Conservation (phyloP, 176 grass and related monocot genomes). For the Dactylis glomerata region DNA sequence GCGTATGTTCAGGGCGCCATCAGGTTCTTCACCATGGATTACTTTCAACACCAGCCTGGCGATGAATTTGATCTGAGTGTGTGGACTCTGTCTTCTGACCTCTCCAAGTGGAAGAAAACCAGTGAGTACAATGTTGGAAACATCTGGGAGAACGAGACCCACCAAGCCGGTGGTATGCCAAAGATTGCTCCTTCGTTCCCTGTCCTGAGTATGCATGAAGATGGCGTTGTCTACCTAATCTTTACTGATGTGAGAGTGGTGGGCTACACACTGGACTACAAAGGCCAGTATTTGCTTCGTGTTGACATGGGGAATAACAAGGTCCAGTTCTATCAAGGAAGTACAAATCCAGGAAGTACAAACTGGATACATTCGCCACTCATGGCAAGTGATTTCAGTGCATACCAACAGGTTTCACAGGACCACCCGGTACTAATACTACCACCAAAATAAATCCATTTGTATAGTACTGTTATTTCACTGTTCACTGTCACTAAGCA, state of each 20-base stretch:
- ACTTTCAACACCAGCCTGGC: neutral
- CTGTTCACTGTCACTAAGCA: neutral
- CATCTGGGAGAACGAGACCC: neutral
- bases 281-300: neutral
- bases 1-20: neutral
- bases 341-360: neutral
- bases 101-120: neutral
- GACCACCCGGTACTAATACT: neutral
- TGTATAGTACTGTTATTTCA: neutral
- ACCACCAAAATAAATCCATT: neutral
- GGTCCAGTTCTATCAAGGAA: neutral
- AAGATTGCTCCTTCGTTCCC: neutral
- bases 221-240: neutral
- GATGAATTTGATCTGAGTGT: neutral
- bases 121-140: neutral
- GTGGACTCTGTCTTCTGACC: constrained; percentile 17
- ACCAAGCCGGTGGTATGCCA: neutral
- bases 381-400: neutral
- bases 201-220: neutral
- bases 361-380: neutral
- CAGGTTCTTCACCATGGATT: neutral
- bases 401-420: neutral
- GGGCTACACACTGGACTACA: neutral
- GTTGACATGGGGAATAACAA: neutral
- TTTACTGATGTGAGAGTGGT: neutral